Evolutionary conservation across 805 yeast species (phyloP).

Genomic region (Candida khao-thaluensis): DNA sequence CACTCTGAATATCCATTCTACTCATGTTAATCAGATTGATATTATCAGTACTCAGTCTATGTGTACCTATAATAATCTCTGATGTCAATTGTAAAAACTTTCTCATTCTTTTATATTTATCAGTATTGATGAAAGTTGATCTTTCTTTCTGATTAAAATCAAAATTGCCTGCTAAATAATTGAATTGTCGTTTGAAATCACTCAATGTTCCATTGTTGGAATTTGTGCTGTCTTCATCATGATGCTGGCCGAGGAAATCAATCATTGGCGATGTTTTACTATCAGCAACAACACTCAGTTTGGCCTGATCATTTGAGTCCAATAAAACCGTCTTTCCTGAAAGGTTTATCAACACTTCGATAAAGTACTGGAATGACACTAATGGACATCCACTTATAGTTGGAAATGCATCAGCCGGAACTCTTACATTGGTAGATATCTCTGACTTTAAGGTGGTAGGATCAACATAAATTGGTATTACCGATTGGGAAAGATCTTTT

Average conservation of each 20-base stretch:
- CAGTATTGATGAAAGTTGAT: conserved; percentile 68
- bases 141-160: conserved; percentile 30
- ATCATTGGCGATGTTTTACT: conserved; percentile 16
- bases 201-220: conserved; percentile 5
- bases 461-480: conserved; percentile 77
- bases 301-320: conserved; percentile 20
- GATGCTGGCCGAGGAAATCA: conserved; percentile 9
- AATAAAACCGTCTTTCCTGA: conserved; percentile 53
- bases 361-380: conserved; percentile 78
- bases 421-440: conserved; percentile 59
- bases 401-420: conserved; percentile 86
- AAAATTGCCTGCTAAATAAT: conserved; percentile 18
- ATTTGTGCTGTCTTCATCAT: conserved; percentile 1
- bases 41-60: conserved; percentile 38
- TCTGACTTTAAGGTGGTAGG: conserved; percentile 57
- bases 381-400: conserved; percentile 70
- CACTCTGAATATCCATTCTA: conserved; percentile 3
- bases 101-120: conserved; percentile 67
- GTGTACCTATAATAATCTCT: conserved; percentile 80
- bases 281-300: conserved; percentile 11
- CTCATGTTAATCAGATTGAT: conserved; percentile 1
- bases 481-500: conserved; percentile 76
- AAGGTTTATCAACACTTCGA: conserved; percentile 80
- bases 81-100: conserved; percentile 80
- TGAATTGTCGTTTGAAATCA: conserved; percentile 28